Conservation (phyloP, 805 yeast species). For the Candida alai region DNA sequence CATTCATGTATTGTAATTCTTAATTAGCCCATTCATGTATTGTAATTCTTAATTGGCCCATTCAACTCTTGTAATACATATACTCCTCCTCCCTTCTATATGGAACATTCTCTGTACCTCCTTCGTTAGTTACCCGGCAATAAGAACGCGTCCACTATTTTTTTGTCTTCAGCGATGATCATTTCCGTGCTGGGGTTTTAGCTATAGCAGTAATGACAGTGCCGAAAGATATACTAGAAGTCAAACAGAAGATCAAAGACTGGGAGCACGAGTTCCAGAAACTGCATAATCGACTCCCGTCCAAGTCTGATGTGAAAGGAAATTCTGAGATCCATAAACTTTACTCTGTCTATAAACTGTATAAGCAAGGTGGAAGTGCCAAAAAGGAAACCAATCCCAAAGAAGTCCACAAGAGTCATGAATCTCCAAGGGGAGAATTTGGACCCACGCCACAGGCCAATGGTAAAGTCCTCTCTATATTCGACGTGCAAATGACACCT, state of each 20-base stretch:
- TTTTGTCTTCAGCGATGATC: no score
- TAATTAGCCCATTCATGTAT: no score
- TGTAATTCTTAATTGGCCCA: no score
- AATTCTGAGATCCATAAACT: conserved; percentile 25
- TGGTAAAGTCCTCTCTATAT: conserved; percentile 71
- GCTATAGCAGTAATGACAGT: not conserved
- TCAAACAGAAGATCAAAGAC: conserved; percentile 30
- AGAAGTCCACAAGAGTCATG: not conserved
- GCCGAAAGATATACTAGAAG: conserved; percentile 10
- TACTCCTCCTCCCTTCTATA: not conserved
- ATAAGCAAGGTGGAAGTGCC: conserved; percentile 11
- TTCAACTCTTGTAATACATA: no score
- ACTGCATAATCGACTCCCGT: conserved; percentile 26
- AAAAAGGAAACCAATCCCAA: conserved; percentile 1
- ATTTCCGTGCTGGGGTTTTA: not conserved
- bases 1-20: no score
- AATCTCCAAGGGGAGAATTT: conserved; percentile 32
- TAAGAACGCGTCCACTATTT: conserved; percentile 1
- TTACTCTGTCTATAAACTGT: conserved; percentile 28
- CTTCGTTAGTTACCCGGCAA: no score
- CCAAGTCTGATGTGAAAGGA: conserved; percentile 31
- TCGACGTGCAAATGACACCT: conserved; percentile 51
- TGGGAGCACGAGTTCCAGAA: conserved; percentile 37
- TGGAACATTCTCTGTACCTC: no score
- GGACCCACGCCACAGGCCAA: conserved; percentile 89